Evolutionary conservation across 2,329 filamentous ascomycete species (phyloP).

Genomic region (Diaporthe velutina): DNA sequence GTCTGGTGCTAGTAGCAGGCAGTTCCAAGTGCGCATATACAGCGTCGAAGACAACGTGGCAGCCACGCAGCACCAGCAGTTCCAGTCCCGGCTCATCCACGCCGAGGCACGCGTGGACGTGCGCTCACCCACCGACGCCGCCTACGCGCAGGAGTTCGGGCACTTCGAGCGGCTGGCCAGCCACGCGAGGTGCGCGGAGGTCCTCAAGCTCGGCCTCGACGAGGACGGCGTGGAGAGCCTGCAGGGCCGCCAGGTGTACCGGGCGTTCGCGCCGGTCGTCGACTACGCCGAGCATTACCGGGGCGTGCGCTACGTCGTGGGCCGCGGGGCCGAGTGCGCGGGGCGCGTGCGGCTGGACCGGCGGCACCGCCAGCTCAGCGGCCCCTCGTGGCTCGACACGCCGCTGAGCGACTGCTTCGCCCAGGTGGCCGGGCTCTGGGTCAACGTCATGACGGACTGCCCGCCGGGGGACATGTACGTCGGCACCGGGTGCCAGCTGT

Average conservation of each 20-base stretch:
- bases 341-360: slow-evolving; percentile 37
- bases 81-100: neutral
- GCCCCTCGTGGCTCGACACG: slow-evolving; percentile 46
- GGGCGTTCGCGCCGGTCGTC: slow-evolving; percentile 51
- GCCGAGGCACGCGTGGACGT: neutral
- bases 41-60: neutral
- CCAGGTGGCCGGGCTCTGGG: slow-evolving; percentile 53
- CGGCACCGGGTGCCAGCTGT: slow-evolving; percentile 43
- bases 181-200: slow-evolving; percentile 45
- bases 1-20: no score
- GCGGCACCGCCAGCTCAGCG: neutral
- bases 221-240: slow-evolving; percentile 49
- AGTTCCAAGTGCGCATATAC: neutral
- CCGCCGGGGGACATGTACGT: slow-evolving; percentile 47
- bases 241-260: slow-evolving; percentile 54
- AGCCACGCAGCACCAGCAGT: neutral
- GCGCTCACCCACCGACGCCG: neutral
- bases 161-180: slow-evolving; percentile 50
- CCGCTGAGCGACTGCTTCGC: slow-evolving; percentile 48
- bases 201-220: slow-evolving; percentile 16
- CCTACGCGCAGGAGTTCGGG: slow-evolving; percentile 41
- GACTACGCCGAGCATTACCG: slow-evolving; percentile 49
- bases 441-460: slow-evolving; percentile 51
- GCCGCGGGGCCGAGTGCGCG: slow-evolving; percentile 46
- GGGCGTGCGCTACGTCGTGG: slow-evolving; percentile 48